These are phyloP conservation scores for Silene uniflora DNA, from an alignment of 148 eudicot genomes.

Conservation along the genomic window DNA sequence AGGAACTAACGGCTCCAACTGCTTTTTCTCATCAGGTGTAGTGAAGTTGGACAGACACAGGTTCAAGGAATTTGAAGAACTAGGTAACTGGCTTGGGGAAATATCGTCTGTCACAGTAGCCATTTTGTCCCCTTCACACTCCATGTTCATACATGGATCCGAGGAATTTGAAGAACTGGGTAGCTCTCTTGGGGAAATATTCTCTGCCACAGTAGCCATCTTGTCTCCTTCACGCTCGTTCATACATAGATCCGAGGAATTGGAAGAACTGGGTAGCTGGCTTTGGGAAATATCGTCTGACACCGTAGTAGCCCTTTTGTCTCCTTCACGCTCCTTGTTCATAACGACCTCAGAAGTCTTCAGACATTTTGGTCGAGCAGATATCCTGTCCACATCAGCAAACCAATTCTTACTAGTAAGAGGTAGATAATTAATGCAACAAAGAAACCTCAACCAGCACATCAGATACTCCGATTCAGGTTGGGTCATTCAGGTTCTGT, in stretches of 20 bases:
- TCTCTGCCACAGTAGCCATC: background rate
- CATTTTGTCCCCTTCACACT: constrained; percentile 14
- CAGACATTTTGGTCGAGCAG: constrained; percentile 30
- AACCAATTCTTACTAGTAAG: constrained; percentile 7
- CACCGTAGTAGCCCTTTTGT: constrained; percentile 2
- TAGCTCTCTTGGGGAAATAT: background rate
- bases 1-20: constrained; percentile 1
- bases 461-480: background rate
- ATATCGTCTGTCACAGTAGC: background rate
- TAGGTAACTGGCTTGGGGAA: background rate
- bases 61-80: constrained; percentile 14
- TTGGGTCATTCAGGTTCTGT: background rate
- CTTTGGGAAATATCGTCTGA: constrained; percentile 1
- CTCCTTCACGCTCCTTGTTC: constrained; percentile 18
- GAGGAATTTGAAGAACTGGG: constrained; percentile 16
- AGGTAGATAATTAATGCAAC: background rate
- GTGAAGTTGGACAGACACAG: background rate
- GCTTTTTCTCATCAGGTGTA: background rate
- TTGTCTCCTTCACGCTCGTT: constrained; percentile 15
- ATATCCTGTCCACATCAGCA: constrained; percentile 23
- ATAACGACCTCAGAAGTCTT: constrained; percentile 20
- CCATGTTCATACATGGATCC: background rate
- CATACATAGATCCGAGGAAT: background rate
- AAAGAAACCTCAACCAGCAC: background rate
- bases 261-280: constrained; percentile 14